These are phyloP conservation scores for Phytophthora litchii DNA, from an alignment of 352 stramenopile species.

Conservation along the genomic window DNA sequence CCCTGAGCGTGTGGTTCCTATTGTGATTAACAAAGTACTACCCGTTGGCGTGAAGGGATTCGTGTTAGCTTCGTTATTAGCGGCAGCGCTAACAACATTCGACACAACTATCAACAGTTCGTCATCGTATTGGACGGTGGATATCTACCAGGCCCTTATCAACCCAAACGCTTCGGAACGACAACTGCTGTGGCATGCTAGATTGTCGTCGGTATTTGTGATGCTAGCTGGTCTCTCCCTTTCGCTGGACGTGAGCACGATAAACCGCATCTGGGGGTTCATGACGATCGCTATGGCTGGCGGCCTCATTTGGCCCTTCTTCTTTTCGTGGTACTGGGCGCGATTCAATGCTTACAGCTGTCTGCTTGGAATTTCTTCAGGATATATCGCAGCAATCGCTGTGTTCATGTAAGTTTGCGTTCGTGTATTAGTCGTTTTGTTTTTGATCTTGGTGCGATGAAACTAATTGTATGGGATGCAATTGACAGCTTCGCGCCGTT, in stretches of 20 bases:
- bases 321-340: slow-evolving; percentile 85
- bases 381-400: slow-evolving; percentile 56
- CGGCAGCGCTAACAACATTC: slow-evolving; percentile 79
- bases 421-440: neutral
- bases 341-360: slow-evolving; percentile 76
- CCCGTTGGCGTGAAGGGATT: slow-evolving; percentile 69
- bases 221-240: slow-evolving; percentile 65
- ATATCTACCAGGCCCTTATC: slow-evolving; percentile 80
- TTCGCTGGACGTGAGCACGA: slow-evolving; percentile 72
- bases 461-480: slow-evolving; percentile 12
- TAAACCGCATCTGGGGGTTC: slow-evolving; percentile 86
- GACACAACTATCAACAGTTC: slow-evolving; percentile 82
- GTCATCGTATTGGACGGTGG: slow-evolving; percentile 83
- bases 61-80: slow-evolving; percentile 70
- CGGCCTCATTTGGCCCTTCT: slow-evolving; percentile 75
- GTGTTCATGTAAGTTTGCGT: slow-evolving; percentile 68
- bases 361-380: slow-evolving; percentile 54
- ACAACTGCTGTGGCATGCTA: slow-evolving; percentile 70
- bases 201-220: slow-evolving; percentile 58
- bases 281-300: slow-evolving; percentile 78
- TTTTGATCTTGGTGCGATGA: neutral
- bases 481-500: slow-evolving; percentile 49
- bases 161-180: slow-evolving; percentile 59
- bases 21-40: slow-evolving; percentile 81
- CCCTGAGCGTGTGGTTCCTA: slow-evolving; percentile 71